Conservation (phyloP, 148 eudicot genomes). For the Salicornia ramosissima region DNA sequence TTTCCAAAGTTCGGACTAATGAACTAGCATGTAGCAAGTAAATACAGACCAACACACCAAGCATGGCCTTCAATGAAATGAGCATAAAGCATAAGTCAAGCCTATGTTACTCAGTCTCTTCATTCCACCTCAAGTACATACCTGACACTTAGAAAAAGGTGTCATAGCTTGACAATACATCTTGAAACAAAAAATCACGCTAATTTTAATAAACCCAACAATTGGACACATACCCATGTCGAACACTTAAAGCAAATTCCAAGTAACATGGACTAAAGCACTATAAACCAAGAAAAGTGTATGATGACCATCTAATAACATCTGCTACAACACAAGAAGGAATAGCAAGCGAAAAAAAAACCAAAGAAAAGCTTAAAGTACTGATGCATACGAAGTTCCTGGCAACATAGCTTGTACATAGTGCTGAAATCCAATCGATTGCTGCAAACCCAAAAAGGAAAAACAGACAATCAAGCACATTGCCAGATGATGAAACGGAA, state of each 20-base stretch:
- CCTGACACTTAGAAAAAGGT: too few relatives aligned
- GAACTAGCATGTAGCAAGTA: too few relatives aligned
- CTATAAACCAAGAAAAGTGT: not conserved
- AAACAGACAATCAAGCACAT: conserved; percentile 26
- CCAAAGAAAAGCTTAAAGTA: conserved; percentile 13
- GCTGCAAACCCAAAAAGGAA: conserved; percentile 61
- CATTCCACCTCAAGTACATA: too few relatives aligned
- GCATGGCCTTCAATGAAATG: too few relatives aligned
- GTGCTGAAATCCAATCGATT: conserved; percentile 50
- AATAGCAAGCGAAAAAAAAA: not conserved
- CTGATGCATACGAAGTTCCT: conserved; percentile 74
- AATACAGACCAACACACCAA: too few relatives aligned
- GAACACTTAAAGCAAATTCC: too few relatives aligned
- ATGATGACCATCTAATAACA: not conserved
- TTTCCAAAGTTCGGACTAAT: too few relatives aligned
- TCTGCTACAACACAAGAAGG: not conserved
- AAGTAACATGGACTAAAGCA: not conserved
- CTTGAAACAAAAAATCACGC: too few relatives aligned
- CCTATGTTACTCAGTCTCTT: too few relatives aligned
- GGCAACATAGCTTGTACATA: conserved; percentile 70
- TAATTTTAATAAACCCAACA: too few relatives aligned
- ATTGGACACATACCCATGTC: too few relatives aligned
- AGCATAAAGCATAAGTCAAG: not conserved
- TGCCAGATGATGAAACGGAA: conserved; percentile 12
- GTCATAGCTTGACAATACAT: too few relatives aligned